Evolutionary conservation across 106 monocot species (phyloP).

Genomic region (Alisma plantagoaquatica): DNA sequence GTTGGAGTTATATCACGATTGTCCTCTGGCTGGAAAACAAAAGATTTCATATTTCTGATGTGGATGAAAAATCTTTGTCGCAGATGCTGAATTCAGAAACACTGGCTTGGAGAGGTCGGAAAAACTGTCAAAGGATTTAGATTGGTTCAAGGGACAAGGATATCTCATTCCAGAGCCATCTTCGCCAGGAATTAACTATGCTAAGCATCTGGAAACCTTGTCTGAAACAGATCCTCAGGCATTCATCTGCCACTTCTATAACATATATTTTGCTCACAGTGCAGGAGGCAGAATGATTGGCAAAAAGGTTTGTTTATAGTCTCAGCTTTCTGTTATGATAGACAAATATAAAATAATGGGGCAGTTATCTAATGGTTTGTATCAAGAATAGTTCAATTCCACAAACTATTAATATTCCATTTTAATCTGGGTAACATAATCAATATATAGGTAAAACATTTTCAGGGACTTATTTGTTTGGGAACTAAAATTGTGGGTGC

Average conservation of each 20-base stretch:
- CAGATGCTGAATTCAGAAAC: slow-evolving; percentile 81
- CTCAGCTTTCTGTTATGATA: background rate
- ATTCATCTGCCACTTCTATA: slow-evolving; percentile 96
- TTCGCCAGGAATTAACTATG: slow-evolving; percentile 64
- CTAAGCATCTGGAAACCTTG: slow-evolving; percentile 42
- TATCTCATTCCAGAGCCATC: slow-evolving; percentile 81
- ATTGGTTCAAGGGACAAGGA: slow-evolving; percentile 87
- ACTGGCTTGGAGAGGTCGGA: slow-evolving; percentile 91
- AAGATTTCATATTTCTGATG: no score
- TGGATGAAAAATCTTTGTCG: no score
- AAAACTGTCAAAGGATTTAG: slow-evolving; percentile 67
- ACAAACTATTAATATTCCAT: no score
- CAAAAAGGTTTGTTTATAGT: slow-evolving; percentile 55
- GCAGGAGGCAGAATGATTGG: slow-evolving; percentile 95
- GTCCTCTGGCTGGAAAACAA: no score
- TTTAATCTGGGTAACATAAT: no score
- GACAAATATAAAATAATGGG: no score
- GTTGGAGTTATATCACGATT: no score
- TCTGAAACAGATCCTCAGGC: slow-evolving; percentile 79
- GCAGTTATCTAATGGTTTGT: no score
- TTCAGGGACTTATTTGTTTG: no score
- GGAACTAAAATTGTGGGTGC: no score
- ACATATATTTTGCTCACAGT: slow-evolving; percentile 84
- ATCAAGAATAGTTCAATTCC: no score
- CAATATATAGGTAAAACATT: no score